A percentile compares a stretch with the other conserved stretches of the same genome.
Conservation (phyloP, 257 asterid species). For the Salvia hispanica region DNA sequence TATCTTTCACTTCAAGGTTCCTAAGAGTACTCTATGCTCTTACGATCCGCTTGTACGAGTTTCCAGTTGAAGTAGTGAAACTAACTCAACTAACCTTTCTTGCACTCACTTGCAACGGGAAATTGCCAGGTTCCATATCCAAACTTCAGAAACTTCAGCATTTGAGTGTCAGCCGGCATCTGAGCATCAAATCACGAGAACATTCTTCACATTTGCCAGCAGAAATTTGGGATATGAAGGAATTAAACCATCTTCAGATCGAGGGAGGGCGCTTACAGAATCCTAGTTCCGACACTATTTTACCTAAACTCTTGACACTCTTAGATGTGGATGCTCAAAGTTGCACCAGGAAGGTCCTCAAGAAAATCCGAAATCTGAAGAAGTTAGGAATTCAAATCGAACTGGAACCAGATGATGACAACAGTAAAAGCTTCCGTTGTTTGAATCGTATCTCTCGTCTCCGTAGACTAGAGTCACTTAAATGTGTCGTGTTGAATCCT, state of each 20-base stretch:
- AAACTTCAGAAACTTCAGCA: constrained; percentile 3
- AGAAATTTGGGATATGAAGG: constrained; percentile 17
- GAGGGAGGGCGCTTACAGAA: background rate
- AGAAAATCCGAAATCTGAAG: constrained; percentile 12
- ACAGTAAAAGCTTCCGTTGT: background rate
- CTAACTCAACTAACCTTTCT: background rate
- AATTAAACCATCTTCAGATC: constrained; percentile 20
- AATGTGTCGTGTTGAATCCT: constrained; percentile 18
- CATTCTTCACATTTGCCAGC: background rate
- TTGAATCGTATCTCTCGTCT: background rate
- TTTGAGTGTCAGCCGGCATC: background rate
- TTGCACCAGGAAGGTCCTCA: background rate
- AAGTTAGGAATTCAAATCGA: constrained; percentile 3
- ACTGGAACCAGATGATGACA: background rate
- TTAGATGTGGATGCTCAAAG: background rate
- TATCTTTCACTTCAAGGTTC: background rate
- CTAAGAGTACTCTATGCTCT: constrained; percentile 13
- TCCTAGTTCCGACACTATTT: background rate
- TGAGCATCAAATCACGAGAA: background rate
- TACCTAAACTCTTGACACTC: constrained; percentile 8
- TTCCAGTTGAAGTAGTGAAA: constrained; percentile 5
- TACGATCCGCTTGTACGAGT: constrained; percentile 15
- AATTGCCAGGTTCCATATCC: constrained; percentile 12
- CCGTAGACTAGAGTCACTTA: constrained; percentile 10
- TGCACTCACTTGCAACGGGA: background rate